Conservation (phyloP, 2,329 filamentous ascomycete species). For the Annulohypoxylon truncatum region DNA sequence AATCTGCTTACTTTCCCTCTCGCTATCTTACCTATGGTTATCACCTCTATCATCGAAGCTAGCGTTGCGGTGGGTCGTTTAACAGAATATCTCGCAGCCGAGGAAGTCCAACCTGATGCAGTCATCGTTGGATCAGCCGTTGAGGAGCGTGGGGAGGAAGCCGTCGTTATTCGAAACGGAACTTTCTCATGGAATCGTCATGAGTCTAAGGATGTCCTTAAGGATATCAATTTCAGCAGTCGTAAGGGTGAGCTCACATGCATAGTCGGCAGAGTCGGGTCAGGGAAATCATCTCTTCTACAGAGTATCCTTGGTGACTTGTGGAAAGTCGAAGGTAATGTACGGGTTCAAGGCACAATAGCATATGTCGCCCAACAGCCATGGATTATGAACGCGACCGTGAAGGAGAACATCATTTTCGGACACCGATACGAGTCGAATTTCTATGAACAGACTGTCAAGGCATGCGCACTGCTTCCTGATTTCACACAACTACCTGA, state of each 20-base stretch:
- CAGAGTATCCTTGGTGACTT: constrained; percentile 90
- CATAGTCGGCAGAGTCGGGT: constrained; percentile 91
- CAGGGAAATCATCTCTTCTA: constrained; percentile 93
- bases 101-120: constrained; percentile 90
- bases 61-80: constrained; percentile 90
- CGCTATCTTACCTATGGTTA: constrained; percentile 95
- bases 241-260: constrained; percentile 95
- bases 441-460: constrained; percentile 93
- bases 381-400: constrained; percentile 98
- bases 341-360: constrained; percentile 81
- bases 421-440: constrained; percentile 92
- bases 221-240: constrained; percentile 87
- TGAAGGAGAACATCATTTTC: constrained; percentile 97
- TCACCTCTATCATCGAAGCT: constrained; percentile 94
- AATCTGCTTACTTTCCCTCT: constrained; percentile 96
- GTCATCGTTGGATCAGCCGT: constrained; percentile 76
- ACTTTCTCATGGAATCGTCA: constrained; percentile 96
- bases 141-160: constrained; percentile 83
- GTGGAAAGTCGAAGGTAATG: constrained; percentile 87
- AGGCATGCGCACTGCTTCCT: constrained; percentile 89
- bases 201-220: constrained; percentile 75
- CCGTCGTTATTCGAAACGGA: constrained; percentile 83
- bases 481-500: constrained; percentile 94
- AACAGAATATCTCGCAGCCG: constrained; percentile 84
- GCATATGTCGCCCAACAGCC: constrained; percentile 94